These are phyloP conservation scores for Kalaharituber pfeilii DNA, from an alignment of 2,329 filamentous ascomycete species.

Conservation along the genomic window DNA sequence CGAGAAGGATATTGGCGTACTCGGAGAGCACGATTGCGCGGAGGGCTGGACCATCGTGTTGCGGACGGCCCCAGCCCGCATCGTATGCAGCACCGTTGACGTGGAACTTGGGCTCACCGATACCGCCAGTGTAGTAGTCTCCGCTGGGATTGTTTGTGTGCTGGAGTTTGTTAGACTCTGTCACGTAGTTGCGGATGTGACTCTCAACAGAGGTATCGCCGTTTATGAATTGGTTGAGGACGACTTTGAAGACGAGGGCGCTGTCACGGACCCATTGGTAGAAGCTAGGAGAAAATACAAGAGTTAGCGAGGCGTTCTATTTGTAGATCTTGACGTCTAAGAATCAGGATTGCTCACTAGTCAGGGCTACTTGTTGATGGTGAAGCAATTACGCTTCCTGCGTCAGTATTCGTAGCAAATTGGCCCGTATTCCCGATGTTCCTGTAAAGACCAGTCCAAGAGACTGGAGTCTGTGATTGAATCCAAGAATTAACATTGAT, in stretches of 20 bases:
- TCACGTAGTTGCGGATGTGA: constrained; percentile 20
- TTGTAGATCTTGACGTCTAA: not conserved
- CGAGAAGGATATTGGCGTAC: constrained; percentile 55
- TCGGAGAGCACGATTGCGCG: constrained; percentile 54
- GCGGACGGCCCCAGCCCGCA: constrained; percentile 52
- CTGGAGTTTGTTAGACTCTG: constrained; percentile 23
- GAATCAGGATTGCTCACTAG: constrained; percentile 22
- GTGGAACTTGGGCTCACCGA: constrained; percentile 30
- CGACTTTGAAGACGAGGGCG: constrained; percentile 29
- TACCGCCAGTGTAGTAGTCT: constrained; percentile 20
- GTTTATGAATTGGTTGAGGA: constrained; percentile 28
- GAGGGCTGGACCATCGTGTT: constrained; percentile 62
- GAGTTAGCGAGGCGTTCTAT: too few species aligned
- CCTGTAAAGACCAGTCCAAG: constrained; percentile 8
- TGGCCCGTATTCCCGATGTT: constrained; percentile 13
- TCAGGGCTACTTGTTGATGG: constrained; percentile 28
- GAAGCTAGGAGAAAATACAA: too few species aligned
- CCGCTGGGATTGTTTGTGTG: constrained; percentile 26
- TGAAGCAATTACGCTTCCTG: constrained; percentile 30
- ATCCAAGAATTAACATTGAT: constrained; percentile 11
- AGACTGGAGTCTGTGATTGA: constrained; percentile 4
- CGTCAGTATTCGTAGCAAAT: constrained; percentile 9
- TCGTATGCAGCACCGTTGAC: constrained; percentile 27
- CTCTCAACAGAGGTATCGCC: constrained; percentile 12
- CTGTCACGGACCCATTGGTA: constrained; percentile 33